Base-by-base conservation (phyloP, 1,139 yeast genomes). In the Yamadazyma dendronema region DNA sequence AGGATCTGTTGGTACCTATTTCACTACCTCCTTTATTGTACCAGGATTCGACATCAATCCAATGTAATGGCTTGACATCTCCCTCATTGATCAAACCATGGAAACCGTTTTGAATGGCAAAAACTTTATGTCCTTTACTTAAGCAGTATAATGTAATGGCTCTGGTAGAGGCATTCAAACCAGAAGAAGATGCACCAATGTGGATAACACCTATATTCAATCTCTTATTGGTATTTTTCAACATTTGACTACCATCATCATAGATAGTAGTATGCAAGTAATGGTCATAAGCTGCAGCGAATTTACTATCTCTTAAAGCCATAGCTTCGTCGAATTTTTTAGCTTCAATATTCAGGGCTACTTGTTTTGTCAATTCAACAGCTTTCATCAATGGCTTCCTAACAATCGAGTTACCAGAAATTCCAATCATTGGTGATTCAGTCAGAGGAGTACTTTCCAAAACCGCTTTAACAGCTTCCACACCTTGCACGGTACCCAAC, bases 181-280 rank as follows among this genome's bases (percentile, higher is more conserved):
- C 97, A 46, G 96, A 95, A 12, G 97, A 94, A 28, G 98, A 96
- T 1, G 98, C 98, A 48, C 98, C 98, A 40, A 90, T 84, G 54
- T 89, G 89, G 47, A 92, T 74, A 40, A 92, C 78, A 42, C 95
- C 98, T 50, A 90, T 77, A 46, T 77, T 79, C 48, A 81, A 70
- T 46, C 79, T 63, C 56, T 77, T 62, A 45, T 79, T 62, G 56
- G 77, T 61, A 31, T 65, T 67, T 39, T 63, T 58, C 46, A 82
- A 67, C n/a, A 53, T 39, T 52, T 61, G 27, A 74, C 75, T 39
- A 53, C 75, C 81, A 53, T 83, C 89, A 53, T 85, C 92, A 44
- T 81, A 79, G 41, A 81, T 73, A 42, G 84, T 74, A 47, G 85
- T 80, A 29, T 85, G 73, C 61, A 82, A 65, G 60, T 78, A 89